Base-by-base conservation (phyloP, 2,329 filamentous ascomycete genomes). In the Ceratocystis lukuohia region DNA sequence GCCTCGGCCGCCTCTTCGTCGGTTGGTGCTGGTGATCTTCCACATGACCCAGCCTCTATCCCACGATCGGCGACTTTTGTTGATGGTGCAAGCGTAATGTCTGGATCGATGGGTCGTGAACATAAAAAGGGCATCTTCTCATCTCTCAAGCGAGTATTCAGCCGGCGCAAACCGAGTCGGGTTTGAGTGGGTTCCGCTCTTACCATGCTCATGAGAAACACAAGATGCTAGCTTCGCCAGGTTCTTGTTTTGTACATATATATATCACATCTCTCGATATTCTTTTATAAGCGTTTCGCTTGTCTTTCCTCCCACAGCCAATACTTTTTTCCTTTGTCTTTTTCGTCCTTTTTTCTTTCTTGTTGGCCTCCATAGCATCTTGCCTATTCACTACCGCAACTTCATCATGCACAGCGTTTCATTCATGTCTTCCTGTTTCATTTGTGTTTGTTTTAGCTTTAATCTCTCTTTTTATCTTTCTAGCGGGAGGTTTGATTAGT, bases 71-170 rank as follows among this genome's bases (percentile, higher is more conserved):
- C 61, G 28, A 37, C 37, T 28, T 15, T 22, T 50, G 25, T 62
- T n/a, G 20, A 64, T 48, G 41, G 17, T 15, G 22, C 28, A 10
- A 20, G 33, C n/a, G 15, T 17, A 4, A 62, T 44, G n/a, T 30
- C 61, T 5, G 61, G 44, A 17, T 53, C 48, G 22, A 28, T 50
- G 12, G 61, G 46, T 8, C 61, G 44, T 17, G 45, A 46, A 10
- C 15, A 62, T 17, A 69, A 69, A 45, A 66, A 65, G 48, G 68
- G 65, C 2, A 45, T 69, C 3, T 69, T 69, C 46, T 66, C 64
- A 5, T 69, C 64, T 20, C 50, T 69, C 1, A 69, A 68, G 53
- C 66, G 63, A 61, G 68, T 61, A 1, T 66, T 69, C 50, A 68
- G 69, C 8, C 61, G 65, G 45, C 62, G 62, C 17, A 68, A 66